Conservation (phyloP, 169 alveolate genomes). For the Eimeria brunetti region DNA sequence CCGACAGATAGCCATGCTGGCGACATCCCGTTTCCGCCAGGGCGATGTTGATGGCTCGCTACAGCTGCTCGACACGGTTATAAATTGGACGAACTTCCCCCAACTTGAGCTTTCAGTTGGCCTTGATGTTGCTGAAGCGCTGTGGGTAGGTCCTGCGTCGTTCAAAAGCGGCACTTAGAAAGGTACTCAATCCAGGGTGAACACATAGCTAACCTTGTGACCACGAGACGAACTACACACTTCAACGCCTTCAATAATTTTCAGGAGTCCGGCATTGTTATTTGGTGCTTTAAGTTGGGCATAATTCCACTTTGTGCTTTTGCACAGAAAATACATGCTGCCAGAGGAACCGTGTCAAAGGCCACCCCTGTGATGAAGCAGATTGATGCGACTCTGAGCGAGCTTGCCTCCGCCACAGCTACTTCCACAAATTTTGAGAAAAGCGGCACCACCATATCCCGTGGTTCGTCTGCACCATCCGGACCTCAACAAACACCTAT, state of each 20-base stretch:
- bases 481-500: not conserved
- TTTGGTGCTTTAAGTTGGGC: not conserved
- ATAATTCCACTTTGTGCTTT: not conserved
- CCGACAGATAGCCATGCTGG: constrained; percentile 35
- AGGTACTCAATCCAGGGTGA: not conserved
- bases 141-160: constrained; percentile 42
- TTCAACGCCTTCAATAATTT: not conserved
- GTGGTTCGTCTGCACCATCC: not conserved
- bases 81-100: not conserved
- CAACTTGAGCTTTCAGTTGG: constrained; percentile 53
- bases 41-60: constrained; percentile 65
- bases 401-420: constrained; percentile 52
- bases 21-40: constrained; percentile 56
- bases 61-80: constrained; percentile 38
- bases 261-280: not conserved
- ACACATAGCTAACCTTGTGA: not conserved
- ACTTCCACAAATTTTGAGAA: constrained; percentile 11
- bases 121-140: constrained; percentile 31
- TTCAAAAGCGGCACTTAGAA: not conserved
- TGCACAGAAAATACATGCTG: constrained; percentile 43
- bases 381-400: constrained; percentile 39
- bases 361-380: constrained; percentile 19
- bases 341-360: constrained; percentile 29
- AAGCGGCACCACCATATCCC: not conserved
- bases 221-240: not conserved